phyloP scores from a whole-genome alignment of 2,329 filamentous ascomycete species.

The Harringtonia lauricola region DNA sequence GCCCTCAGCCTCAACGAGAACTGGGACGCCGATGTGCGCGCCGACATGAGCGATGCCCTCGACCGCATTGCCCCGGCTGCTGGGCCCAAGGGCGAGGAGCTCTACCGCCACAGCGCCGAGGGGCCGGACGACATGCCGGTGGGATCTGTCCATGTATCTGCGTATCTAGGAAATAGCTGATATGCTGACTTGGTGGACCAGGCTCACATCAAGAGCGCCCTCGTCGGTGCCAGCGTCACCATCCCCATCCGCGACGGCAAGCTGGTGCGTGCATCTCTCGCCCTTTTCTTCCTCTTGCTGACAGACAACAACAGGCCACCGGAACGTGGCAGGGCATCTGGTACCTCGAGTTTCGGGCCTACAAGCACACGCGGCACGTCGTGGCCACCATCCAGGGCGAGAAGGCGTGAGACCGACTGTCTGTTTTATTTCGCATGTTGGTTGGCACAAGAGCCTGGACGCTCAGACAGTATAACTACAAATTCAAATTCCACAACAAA shows the following conservation, averaged over 20 bases:
- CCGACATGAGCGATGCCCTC: slow-evolving; percentile 87
- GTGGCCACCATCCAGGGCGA: slow-evolving; percentile 94
- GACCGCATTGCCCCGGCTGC: slow-evolving; percentile 76
- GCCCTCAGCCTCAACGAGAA: slow-evolving; percentile 92
- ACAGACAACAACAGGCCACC: slow-evolving; percentile 31
- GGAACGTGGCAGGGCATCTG: slow-evolving; percentile 83
- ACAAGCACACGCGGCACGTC: slow-evolving; percentile 67
- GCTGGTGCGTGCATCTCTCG: slow-evolving; percentile 36
- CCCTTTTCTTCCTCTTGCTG: neutral
- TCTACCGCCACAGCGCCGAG: slow-evolving; percentile 81
- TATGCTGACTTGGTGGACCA: slow-evolving; percentile 22
- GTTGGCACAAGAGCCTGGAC: too few relatives aligned
- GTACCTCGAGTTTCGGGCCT: slow-evolving; percentile 80
- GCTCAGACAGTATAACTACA: too few relatives aligned
- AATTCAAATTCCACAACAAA: too few relatives aligned
- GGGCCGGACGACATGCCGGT: slow-evolving; percentile 92
- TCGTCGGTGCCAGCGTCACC: slow-evolving; percentile 80
- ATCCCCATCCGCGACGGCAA: slow-evolving; percentile 84
- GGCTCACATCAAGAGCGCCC: slow-evolving; percentile 86
- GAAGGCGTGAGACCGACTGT: slow-evolving; percentile 25
- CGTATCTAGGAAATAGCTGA: too few relatives aligned
- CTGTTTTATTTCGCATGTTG: too few relatives aligned
- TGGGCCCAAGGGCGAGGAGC: slow-evolving; percentile 57
- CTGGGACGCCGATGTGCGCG: slow-evolving; percentile 71
- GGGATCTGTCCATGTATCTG: too few relatives aligned